phyloP scores from a whole-genome alignment of 2,329 filamentous ascomycete genomes.

The Scedosporium boydii region DNA sequence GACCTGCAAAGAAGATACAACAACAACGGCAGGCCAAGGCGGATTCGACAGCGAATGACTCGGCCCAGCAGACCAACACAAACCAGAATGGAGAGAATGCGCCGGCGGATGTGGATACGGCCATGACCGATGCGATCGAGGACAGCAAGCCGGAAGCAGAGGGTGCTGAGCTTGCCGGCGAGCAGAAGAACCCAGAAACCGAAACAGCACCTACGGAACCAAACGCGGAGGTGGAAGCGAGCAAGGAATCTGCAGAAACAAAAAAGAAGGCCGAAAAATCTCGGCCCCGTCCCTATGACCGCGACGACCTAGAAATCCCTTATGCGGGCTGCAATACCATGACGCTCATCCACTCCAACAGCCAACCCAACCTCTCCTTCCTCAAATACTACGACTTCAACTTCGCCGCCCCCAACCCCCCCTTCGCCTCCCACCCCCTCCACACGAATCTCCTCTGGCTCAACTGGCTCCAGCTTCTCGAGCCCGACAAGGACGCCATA shows the following conservation, averaged over 20 bases:
- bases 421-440: slow-evolving; percentile 62
- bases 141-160: not conserved
- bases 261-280: slow-evolving; percentile 15
- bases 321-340: slow-evolving; percentile 65
- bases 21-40: not conserved
- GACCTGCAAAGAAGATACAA: slow-evolving; percentile 14
- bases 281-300: slow-evolving; percentile 10
- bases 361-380: slow-evolving; percentile 78
- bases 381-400: slow-evolving; percentile 89
- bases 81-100: not conserved
- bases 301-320: slow-evolving; percentile 50
- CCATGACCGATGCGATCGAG: not conserved
- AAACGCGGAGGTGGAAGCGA: slow-evolving; percentile 4
- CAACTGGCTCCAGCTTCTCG: slow-evolving; percentile 84
- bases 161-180: not conserved
- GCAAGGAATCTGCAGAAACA: slow-evolving; percentile 15
- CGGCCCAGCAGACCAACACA: not conserved
- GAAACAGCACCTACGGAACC: not conserved
- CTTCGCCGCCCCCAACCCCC: slow-evolving; percentile 50
- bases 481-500: slow-evolving; percentile 63
- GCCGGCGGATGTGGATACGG: not conserved
- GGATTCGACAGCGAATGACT: not conserved
- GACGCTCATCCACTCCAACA: slow-evolving; percentile 71
- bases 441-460: slow-evolving; percentile 71
- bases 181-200: not conserved